These are phyloP conservation scores for Penicillium crustosum DNA, from an alignment of 2,329 filamentous ascomycete genomes.

Conservation along the genomic window DNA sequence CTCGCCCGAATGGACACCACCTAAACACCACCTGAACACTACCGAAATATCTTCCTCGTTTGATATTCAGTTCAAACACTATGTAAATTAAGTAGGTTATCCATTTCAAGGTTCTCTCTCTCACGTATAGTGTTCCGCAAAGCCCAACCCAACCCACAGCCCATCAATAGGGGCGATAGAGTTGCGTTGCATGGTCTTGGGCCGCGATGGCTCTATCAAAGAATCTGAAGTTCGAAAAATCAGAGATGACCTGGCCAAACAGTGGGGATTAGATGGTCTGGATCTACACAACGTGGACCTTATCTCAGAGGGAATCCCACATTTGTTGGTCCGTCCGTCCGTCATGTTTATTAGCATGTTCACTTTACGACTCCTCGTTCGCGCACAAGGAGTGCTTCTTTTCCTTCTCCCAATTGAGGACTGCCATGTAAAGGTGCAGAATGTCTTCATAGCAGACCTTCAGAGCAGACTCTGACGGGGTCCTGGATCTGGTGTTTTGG, in stretches of 20 bases:
- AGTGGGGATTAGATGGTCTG: slow-evolving; percentile 28
- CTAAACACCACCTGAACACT: too few species aligned
- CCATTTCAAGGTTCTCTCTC: neutral
- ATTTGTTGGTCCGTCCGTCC: slow-evolving; percentile 34
- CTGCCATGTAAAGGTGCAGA: slow-evolving; percentile 17
- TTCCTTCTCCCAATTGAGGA: slow-evolving; percentile 25
- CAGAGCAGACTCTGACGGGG: slow-evolving; percentile 24
- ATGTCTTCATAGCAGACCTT: slow-evolving; percentile 31
- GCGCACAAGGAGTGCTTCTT: slow-evolving; percentile 33
- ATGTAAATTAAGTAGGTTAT: neutral
- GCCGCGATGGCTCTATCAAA: neutral
- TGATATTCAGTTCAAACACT: neutral
- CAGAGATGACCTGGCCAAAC: slow-evolving; percentile 21
- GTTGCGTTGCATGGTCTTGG: slow-evolving; percentile 2
- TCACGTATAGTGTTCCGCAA: too few species aligned
- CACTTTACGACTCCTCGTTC: slow-evolving; percentile 37
- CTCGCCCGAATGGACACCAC: neutral
- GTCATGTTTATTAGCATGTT: slow-evolving; percentile 40
- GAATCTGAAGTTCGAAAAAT: slow-evolving; percentile 15
- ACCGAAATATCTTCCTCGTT: neutral
- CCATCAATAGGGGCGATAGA: too few species aligned
- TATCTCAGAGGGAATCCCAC: slow-evolving; percentile 34
- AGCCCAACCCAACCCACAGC: too few species aligned
- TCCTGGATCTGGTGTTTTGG: slow-evolving; percentile 17
- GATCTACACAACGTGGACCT: slow-evolving; percentile 39